A percentile compares a stretch with the other conserved stretches of the same genome.
Evolutionary conservation across 257 asterid genomes (phyloP).

Genomic region (Przewalskia tangutica): DNA sequence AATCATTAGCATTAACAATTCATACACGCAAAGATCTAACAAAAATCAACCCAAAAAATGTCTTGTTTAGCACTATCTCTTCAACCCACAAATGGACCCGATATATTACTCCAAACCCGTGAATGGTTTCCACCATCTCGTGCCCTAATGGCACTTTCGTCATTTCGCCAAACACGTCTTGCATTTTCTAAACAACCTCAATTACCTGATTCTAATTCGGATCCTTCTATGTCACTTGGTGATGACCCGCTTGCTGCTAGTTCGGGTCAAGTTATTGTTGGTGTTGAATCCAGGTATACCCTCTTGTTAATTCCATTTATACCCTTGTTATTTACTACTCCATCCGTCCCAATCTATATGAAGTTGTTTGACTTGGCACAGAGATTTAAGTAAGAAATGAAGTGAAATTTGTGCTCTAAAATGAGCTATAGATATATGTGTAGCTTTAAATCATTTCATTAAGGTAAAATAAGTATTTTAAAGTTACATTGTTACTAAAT

Average conservation of each 20-base stretch:
- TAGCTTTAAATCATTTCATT: no score
- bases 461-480: no score
- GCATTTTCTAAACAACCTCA: slow-evolving; percentile 53
- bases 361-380: no score
- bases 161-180: slow-evolving; percentile 76
- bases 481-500: no score
- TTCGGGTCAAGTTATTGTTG: slow-evolving; percentile 88
- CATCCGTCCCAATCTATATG: neutral
- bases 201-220: slow-evolving; percentile 17
- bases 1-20: neutral
- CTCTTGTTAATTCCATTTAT: slow-evolving; percentile 79
- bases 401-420: no score
- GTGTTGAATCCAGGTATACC: slow-evolving; percentile 82
- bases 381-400: no score
- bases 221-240: slow-evolving; percentile 53
- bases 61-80: slow-evolving; percentile 88
- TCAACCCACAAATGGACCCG: slow-evolving; percentile 82
- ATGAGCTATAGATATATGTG: no score
- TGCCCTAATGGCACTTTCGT: slow-evolving; percentile 83
- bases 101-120: slow-evolving; percentile 88
- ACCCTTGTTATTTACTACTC: slow-evolving; percentile 57
- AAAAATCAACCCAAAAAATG: slow-evolving; percentile 21
- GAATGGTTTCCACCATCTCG: slow-evolving; percentile 98
- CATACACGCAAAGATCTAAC: slow-evolving; percentile 10
- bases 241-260: slow-evolving; percentile 96